Evolutionary conservation across 2,329 filamentous ascomycete genomes (phyloP).

Genomic region (Gnomoniopsis sp.): DNA sequence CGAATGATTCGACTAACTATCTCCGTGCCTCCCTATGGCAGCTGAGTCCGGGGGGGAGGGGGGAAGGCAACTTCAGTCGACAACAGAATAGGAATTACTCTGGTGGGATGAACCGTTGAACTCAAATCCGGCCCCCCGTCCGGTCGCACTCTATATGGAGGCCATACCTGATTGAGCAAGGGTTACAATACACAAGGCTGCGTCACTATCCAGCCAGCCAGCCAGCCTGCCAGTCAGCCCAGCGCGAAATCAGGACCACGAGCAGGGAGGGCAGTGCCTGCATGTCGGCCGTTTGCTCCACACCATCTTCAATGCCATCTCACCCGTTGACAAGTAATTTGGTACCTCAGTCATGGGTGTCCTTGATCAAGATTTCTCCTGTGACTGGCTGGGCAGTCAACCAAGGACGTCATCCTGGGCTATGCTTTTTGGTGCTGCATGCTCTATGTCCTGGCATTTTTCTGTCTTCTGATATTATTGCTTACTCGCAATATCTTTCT

Average conservation of each 20-base stretch:
- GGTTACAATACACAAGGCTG: background rate
- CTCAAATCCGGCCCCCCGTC: background rate
- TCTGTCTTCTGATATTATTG: background rate
- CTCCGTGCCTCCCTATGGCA: too few relatives aligned
- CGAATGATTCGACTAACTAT: too few relatives aligned
- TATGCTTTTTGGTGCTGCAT: background rate
- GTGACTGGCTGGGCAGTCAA: background rate
- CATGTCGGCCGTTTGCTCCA: background rate
- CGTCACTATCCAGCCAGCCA: slow-evolving; percentile 10
- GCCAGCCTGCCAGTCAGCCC: too few relatives aligned
- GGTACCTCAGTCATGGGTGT: slow-evolving; percentile 5
- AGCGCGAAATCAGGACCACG: background rate
- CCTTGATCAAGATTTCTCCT: background rate
- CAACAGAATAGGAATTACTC: too few relatives aligned
- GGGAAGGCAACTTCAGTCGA: too few relatives aligned
- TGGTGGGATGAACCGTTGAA: slow-evolving; percentile 4
- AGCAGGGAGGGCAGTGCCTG: slow-evolving; percentile 4
- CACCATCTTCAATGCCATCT: background rate
- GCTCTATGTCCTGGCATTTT: background rate
- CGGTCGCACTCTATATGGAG: background rate
- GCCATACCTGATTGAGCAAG: background rate
- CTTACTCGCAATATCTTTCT: background rate
- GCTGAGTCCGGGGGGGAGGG: too few relatives aligned
- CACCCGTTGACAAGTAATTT: background rate
- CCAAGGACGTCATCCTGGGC: slow-evolving; percentile 14